phyloP scores from a whole-genome alignment of 768 basidiomycete genomes.

The Nidularia pulvinata region DNA sequence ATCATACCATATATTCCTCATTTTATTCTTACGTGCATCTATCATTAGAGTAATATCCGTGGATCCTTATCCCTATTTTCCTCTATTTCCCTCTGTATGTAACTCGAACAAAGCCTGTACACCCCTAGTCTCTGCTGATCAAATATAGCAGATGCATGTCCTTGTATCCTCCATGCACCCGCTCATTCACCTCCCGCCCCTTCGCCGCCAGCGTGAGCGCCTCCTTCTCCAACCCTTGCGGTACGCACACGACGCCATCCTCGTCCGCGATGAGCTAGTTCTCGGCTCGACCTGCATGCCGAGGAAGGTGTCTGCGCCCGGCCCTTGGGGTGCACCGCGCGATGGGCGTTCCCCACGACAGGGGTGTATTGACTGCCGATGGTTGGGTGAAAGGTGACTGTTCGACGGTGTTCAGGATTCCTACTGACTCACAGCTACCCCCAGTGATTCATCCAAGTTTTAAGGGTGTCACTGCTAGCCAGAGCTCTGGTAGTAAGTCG shows the following conservation, averaged over 20 bases:
- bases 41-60: neutral
- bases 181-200: constrained; percentile 65
- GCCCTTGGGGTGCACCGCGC: constrained; percentile 38
- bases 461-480: too few species aligned
- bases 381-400: constrained; percentile 85
- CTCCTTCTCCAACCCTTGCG: constrained; percentile 44
- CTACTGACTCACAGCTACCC: too few species aligned
- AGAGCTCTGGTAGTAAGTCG: too few species aligned
- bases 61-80: too few species aligned
- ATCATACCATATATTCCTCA: neutral
- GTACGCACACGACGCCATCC: constrained; percentile 88
- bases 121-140: constrained; percentile 31
- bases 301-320: constrained; percentile 44
- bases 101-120: constrained; percentile 78
- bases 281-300: constrained; percentile 64
- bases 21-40: neutral
- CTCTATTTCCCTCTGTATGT: constrained; percentile 53
- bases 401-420: constrained; percentile 84
- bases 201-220: constrained; percentile 60
- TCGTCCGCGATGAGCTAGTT: constrained; percentile 86
- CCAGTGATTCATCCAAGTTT: too few species aligned
- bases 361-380: constrained; percentile 68
- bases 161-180: constrained; percentile 72
- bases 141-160: too few species aligned
- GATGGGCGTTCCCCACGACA: constrained; percentile 17